Evolutionary conservation across 2,329 filamentous ascomycete species (phyloP).

Genomic region (Myotisia sp.): DNA sequence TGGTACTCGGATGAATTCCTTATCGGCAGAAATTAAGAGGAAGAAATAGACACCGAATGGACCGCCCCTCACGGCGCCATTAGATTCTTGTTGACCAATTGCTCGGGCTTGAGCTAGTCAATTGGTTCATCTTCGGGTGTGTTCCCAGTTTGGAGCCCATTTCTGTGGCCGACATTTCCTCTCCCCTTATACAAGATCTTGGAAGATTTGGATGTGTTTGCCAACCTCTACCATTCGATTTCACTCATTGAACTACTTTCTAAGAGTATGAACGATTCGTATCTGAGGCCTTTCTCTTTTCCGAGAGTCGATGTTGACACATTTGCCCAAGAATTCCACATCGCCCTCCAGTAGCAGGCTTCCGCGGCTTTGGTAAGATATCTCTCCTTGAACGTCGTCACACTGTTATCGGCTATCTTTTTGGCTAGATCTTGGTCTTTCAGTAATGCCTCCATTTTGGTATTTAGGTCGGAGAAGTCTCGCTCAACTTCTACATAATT

Average conservation of each 20-base stretch:
- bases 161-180: too few relatives aligned
- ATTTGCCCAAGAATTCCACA: slow-evolving; percentile 23
- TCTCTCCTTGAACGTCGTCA: slow-evolving; percentile 33
- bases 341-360: slow-evolving; percentile 38
- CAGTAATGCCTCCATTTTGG: slow-evolving; percentile 27
- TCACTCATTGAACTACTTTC: slow-evolving; percentile 18
- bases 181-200: too few relatives aligned
- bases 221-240: too few relatives aligned
- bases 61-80: too few relatives aligned
- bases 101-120: too few relatives aligned
- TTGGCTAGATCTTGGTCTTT: slow-evolving; percentile 26
- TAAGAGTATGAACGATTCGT: slow-evolving; percentile 22
- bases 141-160: too few relatives aligned
- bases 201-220: too few relatives aligned
- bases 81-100: too few relatives aligned
- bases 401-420: slow-evolving; percentile 34
- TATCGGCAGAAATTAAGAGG: too few relatives aligned
- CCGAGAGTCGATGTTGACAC: slow-evolving; percentile 15
- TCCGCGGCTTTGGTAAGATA: slow-evolving; percentile 39
- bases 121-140: too few relatives aligned
- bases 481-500: slow-evolving; percentile 36
- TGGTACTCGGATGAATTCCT: too few relatives aligned
- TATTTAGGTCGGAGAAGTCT: slow-evolving; percentile 42
- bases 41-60: too few relatives aligned
- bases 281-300: slow-evolving; percentile 17